Conservation (phyloP, 306 rosid genomes). For the Vigna unguiculata region DNA sequence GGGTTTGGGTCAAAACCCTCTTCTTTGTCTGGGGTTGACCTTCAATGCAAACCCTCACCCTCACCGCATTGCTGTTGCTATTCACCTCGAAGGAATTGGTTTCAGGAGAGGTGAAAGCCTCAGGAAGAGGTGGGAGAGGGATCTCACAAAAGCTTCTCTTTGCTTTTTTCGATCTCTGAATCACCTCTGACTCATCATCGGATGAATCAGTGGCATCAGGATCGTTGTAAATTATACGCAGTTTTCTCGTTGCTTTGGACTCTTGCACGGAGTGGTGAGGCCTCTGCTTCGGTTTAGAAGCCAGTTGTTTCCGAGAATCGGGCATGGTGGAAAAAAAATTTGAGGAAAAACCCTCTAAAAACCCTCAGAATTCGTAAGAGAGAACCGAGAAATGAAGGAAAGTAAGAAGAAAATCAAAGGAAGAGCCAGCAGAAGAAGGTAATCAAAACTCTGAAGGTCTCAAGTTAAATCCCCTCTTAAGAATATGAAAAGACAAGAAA, state of each 20-base stretch:
- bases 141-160: constrained; percentile 53
- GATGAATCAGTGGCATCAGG: constrained; percentile 86
- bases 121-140: constrained; percentile 43
- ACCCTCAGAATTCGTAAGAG: constrained; percentile 40
- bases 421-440: neutral
- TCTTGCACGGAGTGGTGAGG: constrained; percentile 1
- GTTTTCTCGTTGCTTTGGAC: constrained; percentile 51
- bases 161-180: neutral
- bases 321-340: constrained; percentile 40
- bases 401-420: neutral
- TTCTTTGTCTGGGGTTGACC: constrained; percentile 27
- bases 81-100: constrained; percentile 48
- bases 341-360: constrained; percentile 48
- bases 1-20: constrained; percentile 39
- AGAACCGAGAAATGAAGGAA: neutral
- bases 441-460: constrained; percentile 24
- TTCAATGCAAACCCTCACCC: neutral
- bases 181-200: constrained; percentile 60
- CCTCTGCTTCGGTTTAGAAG: constrained; percentile 42
- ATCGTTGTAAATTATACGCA: constrained; percentile 65
- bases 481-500: constrained; percentile 64
- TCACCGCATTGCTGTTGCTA: neutral
- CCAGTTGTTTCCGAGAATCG: constrained; percentile 38
- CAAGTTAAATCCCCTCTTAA: constrained; percentile 69
- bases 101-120: neutral